phyloP scores from a whole-genome alignment of 2,329 filamentous ascomycete genomes.

The Clarireedia paspali region DNA sequence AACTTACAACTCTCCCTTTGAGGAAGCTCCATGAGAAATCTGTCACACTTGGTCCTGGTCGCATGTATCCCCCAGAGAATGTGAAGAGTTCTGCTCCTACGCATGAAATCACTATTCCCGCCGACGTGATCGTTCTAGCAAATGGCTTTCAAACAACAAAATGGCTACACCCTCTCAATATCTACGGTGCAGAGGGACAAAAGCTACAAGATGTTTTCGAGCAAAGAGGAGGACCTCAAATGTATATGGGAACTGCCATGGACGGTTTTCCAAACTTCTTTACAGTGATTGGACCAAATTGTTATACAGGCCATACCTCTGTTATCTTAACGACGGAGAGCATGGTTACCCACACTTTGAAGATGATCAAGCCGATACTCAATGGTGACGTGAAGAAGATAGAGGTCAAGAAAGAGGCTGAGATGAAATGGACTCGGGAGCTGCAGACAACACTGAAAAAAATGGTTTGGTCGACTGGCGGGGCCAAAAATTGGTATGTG shows the following conservation, averaged over 20 bases:
- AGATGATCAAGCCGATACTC: conserved; percentile 45
- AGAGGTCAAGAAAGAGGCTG: conserved; percentile 42
- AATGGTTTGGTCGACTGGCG: conserved; percentile 39
- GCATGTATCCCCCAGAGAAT: conserved; percentile 33
- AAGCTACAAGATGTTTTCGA: conserved; percentile 45
- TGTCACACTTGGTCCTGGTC: conserved; percentile 43
- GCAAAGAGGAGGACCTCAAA: conserved; percentile 46
- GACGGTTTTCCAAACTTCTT: conserved; percentile 54
- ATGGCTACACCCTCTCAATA: conserved; percentile 46
- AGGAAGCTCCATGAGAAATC: conserved; percentile 38
- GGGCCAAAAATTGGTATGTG: conserved; percentile 43
- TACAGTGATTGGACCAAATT: conserved; percentile 51
- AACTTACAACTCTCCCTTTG: conserved; percentile 45
- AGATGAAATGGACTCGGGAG: conserved; percentile 38
- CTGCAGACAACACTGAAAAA: conserved; percentile 39
- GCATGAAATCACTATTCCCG: conserved; percentile 37
- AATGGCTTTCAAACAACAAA: conserved; percentile 49
- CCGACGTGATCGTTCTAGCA: conserved; percentile 50
- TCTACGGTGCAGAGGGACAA: conserved; percentile 40
- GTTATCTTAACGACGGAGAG: conserved; percentile 51
- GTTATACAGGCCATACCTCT: conserved; percentile 47
- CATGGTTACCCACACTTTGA: conserved; percentile 45
- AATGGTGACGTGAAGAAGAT: conserved; percentile 36
- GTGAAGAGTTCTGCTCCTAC: conserved; percentile 18
- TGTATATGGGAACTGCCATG: conserved; percentile 49